phyloP scores from a whole-genome alignment of 768 basidiomycete genomes.

The Clavaria fumosa region DNA sequence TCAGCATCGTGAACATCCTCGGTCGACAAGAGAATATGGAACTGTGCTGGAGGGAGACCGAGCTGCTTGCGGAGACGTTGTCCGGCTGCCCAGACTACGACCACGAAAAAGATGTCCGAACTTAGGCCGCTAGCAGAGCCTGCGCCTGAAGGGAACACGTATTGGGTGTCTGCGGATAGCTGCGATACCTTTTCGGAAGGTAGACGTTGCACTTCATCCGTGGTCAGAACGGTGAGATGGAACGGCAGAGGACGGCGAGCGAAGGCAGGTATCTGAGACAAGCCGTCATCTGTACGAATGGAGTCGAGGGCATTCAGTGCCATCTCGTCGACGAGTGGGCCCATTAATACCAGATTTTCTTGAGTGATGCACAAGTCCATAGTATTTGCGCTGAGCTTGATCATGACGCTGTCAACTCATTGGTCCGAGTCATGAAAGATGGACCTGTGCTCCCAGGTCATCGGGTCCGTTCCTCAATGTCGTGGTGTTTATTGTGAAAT shows the following conservation, averaged over 20 bases:
- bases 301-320: neutral
- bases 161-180: slow-evolving; percentile 13
- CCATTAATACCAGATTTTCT: neutral
- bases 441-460: too few relatives aligned
- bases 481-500: too few relatives aligned
- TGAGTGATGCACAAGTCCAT: neutral
- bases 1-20: slow-evolving; percentile 28
- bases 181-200: slow-evolving; percentile 13
- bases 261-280: too few relatives aligned
- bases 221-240: slow-evolving; percentile 26
- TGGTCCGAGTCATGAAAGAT: too few relatives aligned
- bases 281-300: neutral
- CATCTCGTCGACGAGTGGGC: neutral
- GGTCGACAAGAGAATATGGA: slow-evolving; percentile 35
- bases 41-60: slow-evolving; percentile 36
- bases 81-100: slow-evolving; percentile 40
- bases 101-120: slow-evolving; percentile 27
- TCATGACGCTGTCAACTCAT: too few relatives aligned
- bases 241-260: neutral
- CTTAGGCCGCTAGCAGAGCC: slow-evolving; percentile 18
- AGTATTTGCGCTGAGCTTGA: neutral
- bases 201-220: slow-evolving; percentile 22
- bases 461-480: too few relatives aligned
- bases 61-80: slow-evolving; percentile 33
- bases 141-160: slow-evolving; percentile 25